Evolutionary conservation across 2,329 filamentous ascomycete species (phyloP).

Genomic region (Escovopsis sp.): DNA sequence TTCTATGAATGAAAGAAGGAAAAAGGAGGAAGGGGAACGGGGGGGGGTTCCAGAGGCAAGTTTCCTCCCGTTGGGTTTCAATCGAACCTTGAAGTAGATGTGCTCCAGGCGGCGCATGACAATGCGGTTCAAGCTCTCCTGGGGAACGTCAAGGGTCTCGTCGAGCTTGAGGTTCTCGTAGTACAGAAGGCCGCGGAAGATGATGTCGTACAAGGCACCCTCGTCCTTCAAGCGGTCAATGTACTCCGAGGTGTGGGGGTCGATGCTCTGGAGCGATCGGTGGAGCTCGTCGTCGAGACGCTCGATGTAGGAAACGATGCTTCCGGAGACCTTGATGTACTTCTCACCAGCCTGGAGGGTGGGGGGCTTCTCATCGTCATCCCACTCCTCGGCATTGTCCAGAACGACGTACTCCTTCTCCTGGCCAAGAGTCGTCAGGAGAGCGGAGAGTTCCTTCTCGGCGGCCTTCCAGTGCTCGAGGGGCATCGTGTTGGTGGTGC

Average conservation of each 20-base stretch:
- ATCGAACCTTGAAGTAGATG: constrained; percentile 83
- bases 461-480: constrained; percentile 95
- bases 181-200: constrained; percentile 80
- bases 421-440: constrained; percentile 66
- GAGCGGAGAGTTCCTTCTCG: constrained; percentile 66
- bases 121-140: constrained; percentile 83
- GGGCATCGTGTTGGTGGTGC: constrained; percentile 68
- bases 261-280: constrained; percentile 91
- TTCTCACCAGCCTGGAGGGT: constrained; percentile 57
- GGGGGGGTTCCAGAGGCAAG: no score
- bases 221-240: constrained; percentile 92
- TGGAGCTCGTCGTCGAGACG: constrained; percentile 94
- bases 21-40: no score
- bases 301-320: constrained; percentile 87
- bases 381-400: constrained; percentile 94
- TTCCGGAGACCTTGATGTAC: constrained; percentile 84
- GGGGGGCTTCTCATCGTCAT: constrained; percentile 92
- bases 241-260: constrained; percentile 97
- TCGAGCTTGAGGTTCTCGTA: constrained; percentile 67
- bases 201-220: constrained; percentile 76
- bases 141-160: constrained; percentile 53
- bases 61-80: no score
- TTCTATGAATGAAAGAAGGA: neutral
- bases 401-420: constrained; percentile 73
- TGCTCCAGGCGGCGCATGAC: constrained; percentile 92